These are phyloP conservation scores for Sclerospora graminicola DNA, from an alignment of 352 stramenopile species.

Conservation along the genomic window DNA sequence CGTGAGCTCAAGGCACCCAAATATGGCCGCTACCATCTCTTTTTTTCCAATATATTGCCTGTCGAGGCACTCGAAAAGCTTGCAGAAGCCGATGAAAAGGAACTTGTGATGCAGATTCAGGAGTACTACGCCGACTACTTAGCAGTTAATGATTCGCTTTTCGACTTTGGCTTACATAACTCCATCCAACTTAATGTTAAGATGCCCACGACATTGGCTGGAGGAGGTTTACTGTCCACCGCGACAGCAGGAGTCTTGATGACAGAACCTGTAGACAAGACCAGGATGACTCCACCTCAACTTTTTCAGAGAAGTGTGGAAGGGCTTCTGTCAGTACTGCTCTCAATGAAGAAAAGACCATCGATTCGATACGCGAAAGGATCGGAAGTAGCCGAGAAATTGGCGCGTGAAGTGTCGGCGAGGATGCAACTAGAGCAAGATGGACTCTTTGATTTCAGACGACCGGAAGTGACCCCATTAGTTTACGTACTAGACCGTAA, in stretches of 20 bases:
- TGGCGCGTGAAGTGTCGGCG: slow-evolving; percentile 91
- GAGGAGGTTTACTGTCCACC: slow-evolving; percentile 20
- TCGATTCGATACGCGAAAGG: slow-evolving; percentile 93
- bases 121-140: slow-evolving; percentile 99
- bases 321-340: slow-evolving; percentile 89
- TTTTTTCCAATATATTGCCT: slow-evolving; percentile 96
- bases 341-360: slow-evolving; percentile 94
- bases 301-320: slow-evolving; percentile 91
- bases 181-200: slow-evolving; percentile 44
- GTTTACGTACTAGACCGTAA: slow-evolving; percentile 95
- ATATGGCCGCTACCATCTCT: slow-evolving; percentile 98
- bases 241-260: slow-evolving; percentile 40
- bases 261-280: slow-evolving; percentile 23
- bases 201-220: slow-evolving; percentile 16
- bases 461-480: slow-evolving; percentile 67
- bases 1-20: slow-evolving; percentile 90
- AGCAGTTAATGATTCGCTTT: slow-evolving; percentile 96
- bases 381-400: slow-evolving; percentile 87
- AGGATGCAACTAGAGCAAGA: slow-evolving; percentile 90
- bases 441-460: slow-evolving; percentile 96
- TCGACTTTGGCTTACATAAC: slow-evolving; percentile 91
- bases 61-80: slow-evolving; percentile 91
- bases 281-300: slow-evolving; percentile 16
- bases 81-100: slow-evolving; percentile 91
- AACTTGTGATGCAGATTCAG: slow-evolving; percentile 92